Conservation (phyloP, 164 flowering plant species). For the Macadamia tetraphylla region DNA sequence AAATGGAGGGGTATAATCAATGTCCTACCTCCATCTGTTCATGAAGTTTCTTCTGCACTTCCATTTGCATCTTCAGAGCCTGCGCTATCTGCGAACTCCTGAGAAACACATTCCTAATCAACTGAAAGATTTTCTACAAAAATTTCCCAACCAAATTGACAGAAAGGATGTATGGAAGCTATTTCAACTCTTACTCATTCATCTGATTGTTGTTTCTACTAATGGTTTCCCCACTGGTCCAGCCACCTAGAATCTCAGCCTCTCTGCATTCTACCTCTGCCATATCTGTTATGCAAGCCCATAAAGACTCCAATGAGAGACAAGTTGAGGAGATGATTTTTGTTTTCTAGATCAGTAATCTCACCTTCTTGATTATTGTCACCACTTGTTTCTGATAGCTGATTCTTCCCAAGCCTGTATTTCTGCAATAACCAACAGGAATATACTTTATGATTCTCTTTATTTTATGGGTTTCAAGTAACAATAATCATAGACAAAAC, state of each 20-base stretch:
- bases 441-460: not conserved
- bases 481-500: not conserved
- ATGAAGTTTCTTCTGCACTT: constrained; percentile 82
- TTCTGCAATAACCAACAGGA: constrained; percentile 50
- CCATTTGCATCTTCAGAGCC: constrained; percentile 82
- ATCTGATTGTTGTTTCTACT: not conserved
- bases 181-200: constrained; percentile 1
- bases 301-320: not conserved
- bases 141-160: not conserved
- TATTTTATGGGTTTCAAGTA: not conserved
- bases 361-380: constrained; percentile 52
- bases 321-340: not conserved
- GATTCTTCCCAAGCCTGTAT: constrained; percentile 77
- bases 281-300: not conserved
- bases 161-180: not conserved
- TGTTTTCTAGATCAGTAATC: constrained; percentile 4
- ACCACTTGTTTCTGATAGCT: constrained; percentile 38
- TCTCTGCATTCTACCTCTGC: not conserved
- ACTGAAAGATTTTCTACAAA: not conserved
- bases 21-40: constrained; percentile 78
- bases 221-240: not conserved
- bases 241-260: not conserved
- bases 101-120: constrained; percentile 13
- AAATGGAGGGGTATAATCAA: constrained; percentile 1
- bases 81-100: constrained; percentile 60